Conservation (phyloP, 1,284 basidiomycete species). For the Leccinum cinnamomeum region DNA sequence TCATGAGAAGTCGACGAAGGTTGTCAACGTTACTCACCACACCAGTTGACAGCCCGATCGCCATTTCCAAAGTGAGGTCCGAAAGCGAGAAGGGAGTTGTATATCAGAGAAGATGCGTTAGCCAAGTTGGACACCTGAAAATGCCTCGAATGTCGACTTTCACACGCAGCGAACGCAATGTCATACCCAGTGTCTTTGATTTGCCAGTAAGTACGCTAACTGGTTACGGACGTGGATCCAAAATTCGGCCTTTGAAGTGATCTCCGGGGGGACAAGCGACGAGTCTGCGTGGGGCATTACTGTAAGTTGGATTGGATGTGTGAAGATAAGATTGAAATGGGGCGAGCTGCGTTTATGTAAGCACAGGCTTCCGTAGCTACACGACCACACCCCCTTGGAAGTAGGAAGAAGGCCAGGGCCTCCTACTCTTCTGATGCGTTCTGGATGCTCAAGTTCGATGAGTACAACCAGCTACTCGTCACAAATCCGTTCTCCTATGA, state of each 20-base stretch:
- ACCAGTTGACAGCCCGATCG: conserved; percentile 81
- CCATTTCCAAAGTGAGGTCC: conserved; percentile 62
- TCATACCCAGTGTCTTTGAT: conserved; percentile 74
- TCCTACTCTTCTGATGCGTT: conserved; percentile 15
- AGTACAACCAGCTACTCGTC: conserved; percentile 24
- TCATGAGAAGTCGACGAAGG: background rate
- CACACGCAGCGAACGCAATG: background rate
- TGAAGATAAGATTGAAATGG: background rate
- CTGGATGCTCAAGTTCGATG: conserved; percentile 29
- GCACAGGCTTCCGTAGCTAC: background rate
- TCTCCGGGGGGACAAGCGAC: conserved; percentile 64
- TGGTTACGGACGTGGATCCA: conserved; percentile 75
- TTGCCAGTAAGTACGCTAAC: conserved; percentile 60
- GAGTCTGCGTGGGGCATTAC: conserved; percentile 85
- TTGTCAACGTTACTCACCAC: conserved; percentile 55
- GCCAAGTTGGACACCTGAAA: conserved; percentile 80
- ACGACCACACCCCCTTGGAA: background rate
- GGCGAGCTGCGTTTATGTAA: conserved; percentile 21
- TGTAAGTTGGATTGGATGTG: background rate
- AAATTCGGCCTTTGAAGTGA: conserved; percentile 70
- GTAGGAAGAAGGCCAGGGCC: background rate
- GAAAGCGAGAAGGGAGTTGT: conserved; percentile 71
- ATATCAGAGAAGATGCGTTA: conserved; percentile 79
- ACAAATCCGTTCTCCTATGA: conserved; percentile 17
- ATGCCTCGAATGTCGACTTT: background rate